A percentile compares a stretch with the other conserved stretches of the same genome.
phyloP scores from a whole-genome alignment of 2,329 filamentous ascomycete species.

The Paracoccidioides lutzii region DNA sequence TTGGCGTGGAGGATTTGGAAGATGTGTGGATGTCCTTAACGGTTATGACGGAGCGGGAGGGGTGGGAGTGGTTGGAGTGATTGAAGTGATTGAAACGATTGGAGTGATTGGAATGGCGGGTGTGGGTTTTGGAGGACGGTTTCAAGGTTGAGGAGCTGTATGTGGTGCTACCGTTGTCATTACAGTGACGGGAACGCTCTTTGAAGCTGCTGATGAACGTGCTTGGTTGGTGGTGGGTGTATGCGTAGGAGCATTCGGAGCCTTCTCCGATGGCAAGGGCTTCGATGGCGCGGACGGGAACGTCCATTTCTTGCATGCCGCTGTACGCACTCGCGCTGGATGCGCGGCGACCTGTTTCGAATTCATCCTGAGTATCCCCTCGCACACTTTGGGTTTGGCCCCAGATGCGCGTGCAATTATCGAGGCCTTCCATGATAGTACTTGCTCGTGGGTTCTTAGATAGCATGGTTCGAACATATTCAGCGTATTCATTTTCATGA shows the following conservation, averaged over 20 bases:
- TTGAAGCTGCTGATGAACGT: conserved; percentile 32
- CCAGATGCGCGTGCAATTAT: conserved; percentile 13
- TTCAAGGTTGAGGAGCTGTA: conserved; percentile 25
- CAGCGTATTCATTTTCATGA: conserved; percentile 19
- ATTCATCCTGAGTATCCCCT: background rate
- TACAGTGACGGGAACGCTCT: conserved; percentile 15
- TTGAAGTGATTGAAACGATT: conserved; percentile 1
- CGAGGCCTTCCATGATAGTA: conserved; percentile 30
- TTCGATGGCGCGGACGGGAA: conserved; percentile 29
- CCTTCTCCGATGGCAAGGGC: conserved; percentile 20
- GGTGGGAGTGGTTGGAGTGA: conserved; percentile 9
- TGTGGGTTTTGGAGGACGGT: conserved; percentile 6
- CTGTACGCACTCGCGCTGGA: conserved; percentile 28
- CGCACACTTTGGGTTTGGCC: conserved; percentile 7
- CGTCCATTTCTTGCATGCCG: conserved; percentile 17
- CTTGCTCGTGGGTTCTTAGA: conserved; percentile 31
- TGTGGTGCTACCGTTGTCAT: conserved; percentile 19
- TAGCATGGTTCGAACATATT: conserved; percentile 21
- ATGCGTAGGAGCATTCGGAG: conserved; percentile 10
- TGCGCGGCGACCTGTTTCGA: conserved; percentile 18
- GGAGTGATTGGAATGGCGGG: conserved; percentile 2
- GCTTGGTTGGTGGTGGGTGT: conserved; percentile 18
- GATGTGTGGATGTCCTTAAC: conserved; percentile 8
- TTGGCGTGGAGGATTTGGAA: conserved; percentile 12
- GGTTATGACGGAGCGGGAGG: conserved; percentile 8